Conservation (phyloP, 371 early-diverging fungal genomes). For the Mortierella sp. region DNA sequence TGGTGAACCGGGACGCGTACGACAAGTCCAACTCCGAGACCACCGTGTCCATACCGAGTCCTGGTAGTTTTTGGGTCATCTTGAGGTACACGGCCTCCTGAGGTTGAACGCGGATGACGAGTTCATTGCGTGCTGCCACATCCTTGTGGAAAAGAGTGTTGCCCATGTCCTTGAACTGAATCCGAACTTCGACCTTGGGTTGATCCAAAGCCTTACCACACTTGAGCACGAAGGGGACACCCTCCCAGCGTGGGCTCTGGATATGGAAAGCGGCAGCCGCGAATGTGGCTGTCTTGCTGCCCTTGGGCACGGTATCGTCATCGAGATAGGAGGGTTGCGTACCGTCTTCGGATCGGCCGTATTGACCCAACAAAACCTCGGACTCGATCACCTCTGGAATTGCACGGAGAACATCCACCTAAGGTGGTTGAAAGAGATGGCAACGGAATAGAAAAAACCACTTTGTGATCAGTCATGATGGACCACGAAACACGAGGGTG, state of each 20-base stretch:
- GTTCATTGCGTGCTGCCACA: slow-evolving; percentile 78
- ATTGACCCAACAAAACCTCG: slow-evolving; percentile 91
- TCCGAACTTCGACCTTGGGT: slow-evolving; percentile 86
- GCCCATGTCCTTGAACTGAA: slow-evolving; percentile 90
- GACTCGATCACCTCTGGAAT: slow-evolving; percentile 82
- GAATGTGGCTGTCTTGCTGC: slow-evolving; percentile 85
- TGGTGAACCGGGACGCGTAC: slow-evolving; percentile 82
- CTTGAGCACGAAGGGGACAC: slow-evolving; percentile 92
- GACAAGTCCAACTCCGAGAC: slow-evolving; percentile 89
- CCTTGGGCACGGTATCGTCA: slow-evolving; percentile 89
- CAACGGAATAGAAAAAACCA: no score
- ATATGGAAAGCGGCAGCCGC: slow-evolving; percentile 85
- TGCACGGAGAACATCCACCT: slow-evolving; percentile 83
- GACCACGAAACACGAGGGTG: no score
- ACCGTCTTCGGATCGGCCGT: slow-evolving; percentile 76
- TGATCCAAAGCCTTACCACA: slow-evolving; percentile 92
- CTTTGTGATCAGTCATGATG: no score
- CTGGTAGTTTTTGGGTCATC: slow-evolving; percentile 91
- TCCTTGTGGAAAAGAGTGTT: slow-evolving; percentile 76
- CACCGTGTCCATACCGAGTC: slow-evolving; percentile 66
- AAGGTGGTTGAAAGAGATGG: no score
- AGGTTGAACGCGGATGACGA: slow-evolving; percentile 94
- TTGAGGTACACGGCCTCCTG: slow-evolving; percentile 95
- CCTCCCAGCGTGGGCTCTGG: slow-evolving; percentile 91
- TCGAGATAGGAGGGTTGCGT: slow-evolving; percentile 89